Evolutionary conservation across 495 filamentous ascomycete species (phyloP).

Genomic region (Penicillium bialowiezense): DNA sequence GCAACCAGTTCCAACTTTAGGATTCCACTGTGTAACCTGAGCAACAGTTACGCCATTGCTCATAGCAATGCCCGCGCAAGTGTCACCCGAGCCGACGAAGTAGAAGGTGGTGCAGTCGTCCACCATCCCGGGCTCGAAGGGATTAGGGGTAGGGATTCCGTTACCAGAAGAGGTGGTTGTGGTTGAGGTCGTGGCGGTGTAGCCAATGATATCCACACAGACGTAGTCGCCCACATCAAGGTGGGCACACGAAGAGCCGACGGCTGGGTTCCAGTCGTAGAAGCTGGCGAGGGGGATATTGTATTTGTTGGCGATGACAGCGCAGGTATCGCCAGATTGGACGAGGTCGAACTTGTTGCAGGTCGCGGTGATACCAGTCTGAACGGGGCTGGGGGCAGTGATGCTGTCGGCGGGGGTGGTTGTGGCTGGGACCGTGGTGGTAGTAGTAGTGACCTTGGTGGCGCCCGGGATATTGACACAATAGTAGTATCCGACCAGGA

Average conservation of each 20-base stretch:
- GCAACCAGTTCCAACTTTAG: conserved; percentile 3
- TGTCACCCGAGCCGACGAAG: conserved; percentile 16
- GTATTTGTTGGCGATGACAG: background rate
- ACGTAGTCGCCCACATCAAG: conserved; percentile 15
- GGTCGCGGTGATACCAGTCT: background rate
- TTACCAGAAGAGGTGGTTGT: conserved; percentile 1
- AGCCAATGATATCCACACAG: conserved; percentile 14
- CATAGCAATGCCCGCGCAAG: conserved; percentile 19
- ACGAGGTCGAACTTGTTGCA: conserved; percentile 8
- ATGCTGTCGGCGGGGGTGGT: no score
- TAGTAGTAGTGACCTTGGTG: no score
- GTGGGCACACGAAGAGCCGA: conserved; percentile 13
- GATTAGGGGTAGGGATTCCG: conserved; percentile 15
- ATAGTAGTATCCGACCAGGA: no score
- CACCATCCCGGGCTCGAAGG: conserved; percentile 18
- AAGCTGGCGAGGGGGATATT: conserved; percentile 4
- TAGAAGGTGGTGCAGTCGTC: conserved; percentile 22
- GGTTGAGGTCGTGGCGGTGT: background rate
- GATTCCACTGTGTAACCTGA: conserved; percentile 6
- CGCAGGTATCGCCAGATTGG: conserved; percentile 6
- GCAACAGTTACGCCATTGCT: conserved; percentile 2
- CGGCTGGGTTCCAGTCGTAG: conserved; percentile 15
- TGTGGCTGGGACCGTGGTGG: no score
- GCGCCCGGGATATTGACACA: no score
- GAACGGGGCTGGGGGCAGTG: no score